Conservation (phyloP, 768 basidiomycete genomes). For the Gloeostereum incarnatum region DNA sequence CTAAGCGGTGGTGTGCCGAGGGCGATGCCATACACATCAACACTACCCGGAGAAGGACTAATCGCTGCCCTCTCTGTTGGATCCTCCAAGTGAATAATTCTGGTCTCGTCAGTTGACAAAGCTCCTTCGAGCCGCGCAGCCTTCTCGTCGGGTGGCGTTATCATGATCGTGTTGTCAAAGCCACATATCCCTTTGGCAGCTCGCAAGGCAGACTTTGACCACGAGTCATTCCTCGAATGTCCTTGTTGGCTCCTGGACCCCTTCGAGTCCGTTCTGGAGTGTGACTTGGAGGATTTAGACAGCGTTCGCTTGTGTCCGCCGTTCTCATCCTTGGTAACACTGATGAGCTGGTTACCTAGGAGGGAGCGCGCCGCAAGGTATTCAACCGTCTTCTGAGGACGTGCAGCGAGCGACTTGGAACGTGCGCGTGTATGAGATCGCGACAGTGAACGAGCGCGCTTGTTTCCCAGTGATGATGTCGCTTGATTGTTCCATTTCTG, state of each 20-base stretch:
- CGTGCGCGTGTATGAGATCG: slow-evolving; percentile 55
- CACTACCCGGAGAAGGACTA: slow-evolving; percentile 5
- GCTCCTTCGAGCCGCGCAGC: slow-evolving; percentile 26
- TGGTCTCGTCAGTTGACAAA: slow-evolving; percentile 27
- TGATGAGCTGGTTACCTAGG: slow-evolving; percentile 52
- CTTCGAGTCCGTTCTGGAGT: slow-evolving; percentile 3
- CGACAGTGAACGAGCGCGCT: slow-evolving; percentile 50
- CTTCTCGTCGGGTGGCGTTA: slow-evolving; percentile 14
- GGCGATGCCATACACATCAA: slow-evolving; percentile 19
- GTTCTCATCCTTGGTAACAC: slow-evolving; percentile 27
- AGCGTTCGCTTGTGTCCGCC: slow-evolving; percentile 8
- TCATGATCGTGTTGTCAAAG: slow-evolving; percentile 7
- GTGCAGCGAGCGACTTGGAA: slow-evolving; percentile 24
- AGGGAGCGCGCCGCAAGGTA: slow-evolving; percentile 59
- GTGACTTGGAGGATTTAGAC: slow-evolving; percentile 4
- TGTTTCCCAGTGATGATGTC: slow-evolving; percentile 53
- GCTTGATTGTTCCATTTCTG: slow-evolving; percentile 61
- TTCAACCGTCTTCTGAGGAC: slow-evolving; percentile 27
- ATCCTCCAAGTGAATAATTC: slow-evolving; percentile 31
- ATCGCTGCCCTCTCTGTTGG: slow-evolving; percentile 23
- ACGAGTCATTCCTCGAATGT: slow-evolving; percentile 34
- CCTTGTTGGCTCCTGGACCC: slow-evolving; percentile 9
- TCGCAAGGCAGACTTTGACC: slow-evolving; percentile 31
- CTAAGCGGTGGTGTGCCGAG: slow-evolving; percentile 22
- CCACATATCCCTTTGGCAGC: slow-evolving; percentile 26